Percentiles rank a stretch among this genome's conserved stretches.
Evolutionary conservation across 371 early-diverging fungal species (phyloP).

Genomic region (Actinomortierella wolfii): DNA sequence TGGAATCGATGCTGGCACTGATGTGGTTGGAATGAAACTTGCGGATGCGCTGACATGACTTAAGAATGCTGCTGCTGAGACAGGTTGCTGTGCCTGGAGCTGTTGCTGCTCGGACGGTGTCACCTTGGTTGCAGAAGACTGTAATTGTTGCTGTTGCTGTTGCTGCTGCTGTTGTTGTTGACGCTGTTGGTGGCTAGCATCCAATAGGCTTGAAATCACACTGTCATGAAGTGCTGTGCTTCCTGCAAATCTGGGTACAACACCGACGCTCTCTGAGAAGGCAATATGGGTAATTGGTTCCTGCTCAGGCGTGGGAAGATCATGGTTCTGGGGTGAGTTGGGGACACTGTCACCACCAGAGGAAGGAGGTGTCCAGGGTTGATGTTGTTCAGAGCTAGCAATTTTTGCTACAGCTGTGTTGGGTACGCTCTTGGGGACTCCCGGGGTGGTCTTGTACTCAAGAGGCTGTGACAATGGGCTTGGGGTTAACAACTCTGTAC

Average conservation of each 20-base stretch:
- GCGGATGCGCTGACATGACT: too few relatives aligned
- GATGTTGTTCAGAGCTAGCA: constrained; percentile 12
- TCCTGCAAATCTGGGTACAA: constrained; percentile 22
- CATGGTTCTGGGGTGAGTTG: constrained; percentile 26
- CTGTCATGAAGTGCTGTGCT: constrained; percentile 29
- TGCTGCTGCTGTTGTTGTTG: constrained; percentile 5
- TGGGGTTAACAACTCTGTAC: neutral
- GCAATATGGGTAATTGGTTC: constrained; percentile 6
- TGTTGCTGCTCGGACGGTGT: constrained; percentile 1
- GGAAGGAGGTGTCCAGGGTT: constrained; percentile 49
- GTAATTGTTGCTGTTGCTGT: neutral
- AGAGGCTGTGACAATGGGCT: constrained; percentile 16
- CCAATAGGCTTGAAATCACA: constrained; percentile 26
- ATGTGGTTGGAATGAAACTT: too few relatives aligned
- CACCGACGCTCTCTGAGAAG: constrained; percentile 16
- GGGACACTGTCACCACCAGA: constrained; percentile 45
- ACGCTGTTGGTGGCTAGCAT: constrained; percentile 8
- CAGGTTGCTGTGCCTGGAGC: too few relatives aligned
- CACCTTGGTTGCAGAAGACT: neutral
- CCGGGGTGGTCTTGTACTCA: constrained; percentile 3
- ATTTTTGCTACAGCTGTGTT: constrained; percentile 15
- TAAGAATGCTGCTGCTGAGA: too few relatives aligned
- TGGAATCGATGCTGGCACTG: too few relatives aligned
- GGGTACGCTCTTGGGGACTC: constrained; percentile 10
- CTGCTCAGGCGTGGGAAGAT: constrained; percentile 20